phyloP scores from a whole-genome alignment of 345 rosid genomes.

The Anacardium occidentale region DNA sequence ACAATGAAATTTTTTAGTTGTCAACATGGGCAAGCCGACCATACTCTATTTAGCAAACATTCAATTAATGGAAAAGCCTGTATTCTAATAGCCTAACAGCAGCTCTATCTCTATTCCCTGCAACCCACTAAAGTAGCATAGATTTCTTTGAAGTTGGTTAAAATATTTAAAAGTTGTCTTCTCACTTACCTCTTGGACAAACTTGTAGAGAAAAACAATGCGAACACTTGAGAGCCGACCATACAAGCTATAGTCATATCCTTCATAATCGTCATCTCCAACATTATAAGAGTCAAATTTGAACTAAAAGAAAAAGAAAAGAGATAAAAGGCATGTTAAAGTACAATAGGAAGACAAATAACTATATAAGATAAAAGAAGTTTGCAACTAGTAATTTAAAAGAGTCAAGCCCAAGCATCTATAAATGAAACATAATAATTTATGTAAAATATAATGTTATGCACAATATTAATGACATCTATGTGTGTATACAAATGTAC shows the following conservation, averaged over 20 bases:
- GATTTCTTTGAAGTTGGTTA: neutral
- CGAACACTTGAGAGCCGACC: conserved; percentile 95
- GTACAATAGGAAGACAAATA: neutral
- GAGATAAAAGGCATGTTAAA: conserved; percentile 8
- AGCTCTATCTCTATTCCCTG: neutral
- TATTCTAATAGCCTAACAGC: neutral
- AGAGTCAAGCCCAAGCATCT: no score
- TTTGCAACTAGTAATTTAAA: neutral
- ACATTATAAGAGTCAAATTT: conserved; percentile 78
- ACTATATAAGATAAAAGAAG: neutral
- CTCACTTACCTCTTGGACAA: conserved; percentile 87
- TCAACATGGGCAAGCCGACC: no score
- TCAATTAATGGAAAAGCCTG: no score
- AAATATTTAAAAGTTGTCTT: conserved; percentile 14
- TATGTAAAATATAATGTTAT: no score
- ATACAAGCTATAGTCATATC: conserved; percentile 86
- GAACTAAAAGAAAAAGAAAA: conserved; percentile 49
- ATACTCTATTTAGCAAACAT: no score
- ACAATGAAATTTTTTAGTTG: no score
- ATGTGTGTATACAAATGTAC: neutral
- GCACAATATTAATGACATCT: no score
- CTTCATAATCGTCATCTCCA: conserved; percentile 97
- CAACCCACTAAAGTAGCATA: neutral
- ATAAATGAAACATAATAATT: no score
- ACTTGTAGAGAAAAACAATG: conserved; percentile 87